These are phyloP conservation scores for Aspergillus piperis DNA, from an alignment of 2,329 filamentous ascomycete species.

Conservation along the genomic window DNA sequence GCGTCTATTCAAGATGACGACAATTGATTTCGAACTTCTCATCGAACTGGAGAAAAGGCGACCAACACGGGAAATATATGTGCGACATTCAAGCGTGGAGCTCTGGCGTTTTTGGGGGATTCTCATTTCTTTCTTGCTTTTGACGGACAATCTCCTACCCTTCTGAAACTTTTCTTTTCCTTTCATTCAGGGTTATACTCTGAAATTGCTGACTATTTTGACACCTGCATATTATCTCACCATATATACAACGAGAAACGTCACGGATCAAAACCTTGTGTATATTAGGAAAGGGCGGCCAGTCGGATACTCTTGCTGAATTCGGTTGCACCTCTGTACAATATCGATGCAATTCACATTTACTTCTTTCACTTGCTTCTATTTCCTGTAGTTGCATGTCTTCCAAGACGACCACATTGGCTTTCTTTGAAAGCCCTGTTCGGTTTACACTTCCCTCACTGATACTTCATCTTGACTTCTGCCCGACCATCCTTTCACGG, in stretches of 20 bases:
- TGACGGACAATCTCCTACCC: slow-evolving; percentile 26
- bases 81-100: slow-evolving; percentile 29
- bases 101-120: slow-evolving; percentile 25
- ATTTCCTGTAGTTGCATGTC: neutral
- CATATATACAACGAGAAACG: slow-evolving; percentile 17
- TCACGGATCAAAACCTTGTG: slow-evolving; percentile 18
- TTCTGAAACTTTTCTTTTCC: slow-evolving; percentile 10
- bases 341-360: slow-evolving; percentile 14
- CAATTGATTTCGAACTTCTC: slow-evolving; percentile 20
- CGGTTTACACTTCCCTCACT: no score
- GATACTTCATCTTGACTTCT: no score
- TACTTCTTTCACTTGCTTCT: neutral
- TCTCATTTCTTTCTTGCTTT: slow-evolving; percentile 12
- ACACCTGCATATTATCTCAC: slow-evolving; percentile 20
- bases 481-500: no score
- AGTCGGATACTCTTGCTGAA: slow-evolving; percentile 6
- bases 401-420: no score
- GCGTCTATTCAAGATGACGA: slow-evolving; percentile 32
- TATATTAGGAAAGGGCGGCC: slow-evolving; percentile 22
- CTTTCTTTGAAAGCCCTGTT: no score
- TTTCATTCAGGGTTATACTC: slow-evolving; percentile 1
- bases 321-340: slow-evolving; percentile 19
- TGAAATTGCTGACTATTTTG: neutral
- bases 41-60: neutral
- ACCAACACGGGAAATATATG: slow-evolving; percentile 14